Evolutionary conservation across 1,284 basidiomycete species (phyloP).

Genomic region (Rugosomyces carneus): DNA sequence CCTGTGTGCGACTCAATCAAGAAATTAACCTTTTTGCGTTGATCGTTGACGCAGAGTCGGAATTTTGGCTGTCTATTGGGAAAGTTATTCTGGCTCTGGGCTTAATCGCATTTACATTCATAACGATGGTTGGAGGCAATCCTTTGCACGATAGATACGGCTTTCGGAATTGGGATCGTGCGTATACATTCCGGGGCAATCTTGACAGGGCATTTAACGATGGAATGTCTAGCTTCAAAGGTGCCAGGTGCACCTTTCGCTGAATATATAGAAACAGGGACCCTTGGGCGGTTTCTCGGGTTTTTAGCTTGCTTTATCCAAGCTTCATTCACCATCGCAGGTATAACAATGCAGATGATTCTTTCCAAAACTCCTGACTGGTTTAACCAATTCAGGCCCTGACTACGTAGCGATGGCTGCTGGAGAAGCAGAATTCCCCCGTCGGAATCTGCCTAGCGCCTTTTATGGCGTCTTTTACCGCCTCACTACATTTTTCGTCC

Average conservation of each 20-base stretch:
- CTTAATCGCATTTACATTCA: conserved; percentile 52
- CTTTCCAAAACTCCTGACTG: too few relatives aligned
- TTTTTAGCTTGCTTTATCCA: conserved; percentile 42
- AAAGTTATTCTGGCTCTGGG: conserved; percentile 56
- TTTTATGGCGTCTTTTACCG: conserved; percentile 41
- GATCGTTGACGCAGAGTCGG: conserved; percentile 39
- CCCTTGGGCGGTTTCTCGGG: conserved; percentile 39
- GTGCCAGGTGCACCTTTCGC: conserved; percentile 40
- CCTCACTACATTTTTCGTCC: conserved; percentile 44
- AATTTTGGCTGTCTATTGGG: conserved; percentile 47
- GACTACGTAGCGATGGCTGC: conserved; percentile 46
- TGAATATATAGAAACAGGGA: conserved; percentile 35
- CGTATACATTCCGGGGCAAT: conserved; percentile 16
- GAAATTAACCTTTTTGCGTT: too few relatives aligned
- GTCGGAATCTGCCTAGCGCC: conserved; percentile 34
- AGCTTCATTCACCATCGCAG: conserved; percentile 41
- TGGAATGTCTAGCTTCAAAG: conserved; percentile 24
- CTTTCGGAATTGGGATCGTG: conserved; percentile 52
- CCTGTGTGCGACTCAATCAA: neutral
- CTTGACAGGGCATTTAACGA: neutral
- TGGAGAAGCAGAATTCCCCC: conserved; percentile 38
- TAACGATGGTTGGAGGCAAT: conserved; percentile 65
- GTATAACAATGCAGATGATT: conserved; percentile 13
- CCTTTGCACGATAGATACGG: conserved; percentile 58
- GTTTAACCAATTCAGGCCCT: conserved; percentile 29